Evolutionary conservation across 805 yeast genomes (phyloP).

Genomic region (Monosporozyma yasuniensis): DNA sequence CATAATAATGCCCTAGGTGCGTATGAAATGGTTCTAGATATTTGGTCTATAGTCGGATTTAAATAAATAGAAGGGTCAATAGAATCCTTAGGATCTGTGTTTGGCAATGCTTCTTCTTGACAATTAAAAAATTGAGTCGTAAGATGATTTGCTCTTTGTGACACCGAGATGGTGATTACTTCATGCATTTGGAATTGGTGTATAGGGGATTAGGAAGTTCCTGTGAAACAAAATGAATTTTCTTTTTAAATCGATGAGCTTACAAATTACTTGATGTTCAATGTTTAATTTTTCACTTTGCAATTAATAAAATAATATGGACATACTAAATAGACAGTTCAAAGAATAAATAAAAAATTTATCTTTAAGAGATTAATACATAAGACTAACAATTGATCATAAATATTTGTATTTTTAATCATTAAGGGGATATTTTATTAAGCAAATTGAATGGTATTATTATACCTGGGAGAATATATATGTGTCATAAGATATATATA

Average conservation of each 20-base stretch:
- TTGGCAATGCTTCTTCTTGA: conserved; percentile 60
- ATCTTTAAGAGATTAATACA: too few species aligned
- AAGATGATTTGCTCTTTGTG: conserved; percentile 69
- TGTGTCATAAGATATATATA: neutral
- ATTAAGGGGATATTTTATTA: neutral
- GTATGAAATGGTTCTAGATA: conserved; percentile 45
- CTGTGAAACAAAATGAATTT: too few species aligned
- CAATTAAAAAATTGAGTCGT: conserved; percentile 71
- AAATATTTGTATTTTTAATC: too few species aligned
- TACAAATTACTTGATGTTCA: neutral
- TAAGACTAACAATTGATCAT: too few species aligned
- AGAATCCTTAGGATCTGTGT: conserved; percentile 9
- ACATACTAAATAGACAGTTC: neutral
- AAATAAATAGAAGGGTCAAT: conserved; percentile 42
- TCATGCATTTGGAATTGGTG: conserved; percentile 47
- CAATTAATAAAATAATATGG: neutral
- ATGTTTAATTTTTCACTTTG: neutral
- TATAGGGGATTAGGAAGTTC: neutral
- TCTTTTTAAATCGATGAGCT: conserved; percentile 1
- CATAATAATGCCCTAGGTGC: conserved; percentile 78
- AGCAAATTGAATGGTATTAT: neutral
- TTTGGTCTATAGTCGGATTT: conserved; percentile 32
- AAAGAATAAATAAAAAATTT: neutral
- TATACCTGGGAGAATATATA: neutral
- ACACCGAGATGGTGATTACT: conserved; percentile 59